These are phyloP conservation scores for Dionaea muscipula DNA, from an alignment of 179 eudicot species.

Conservation along the genomic window DNA sequence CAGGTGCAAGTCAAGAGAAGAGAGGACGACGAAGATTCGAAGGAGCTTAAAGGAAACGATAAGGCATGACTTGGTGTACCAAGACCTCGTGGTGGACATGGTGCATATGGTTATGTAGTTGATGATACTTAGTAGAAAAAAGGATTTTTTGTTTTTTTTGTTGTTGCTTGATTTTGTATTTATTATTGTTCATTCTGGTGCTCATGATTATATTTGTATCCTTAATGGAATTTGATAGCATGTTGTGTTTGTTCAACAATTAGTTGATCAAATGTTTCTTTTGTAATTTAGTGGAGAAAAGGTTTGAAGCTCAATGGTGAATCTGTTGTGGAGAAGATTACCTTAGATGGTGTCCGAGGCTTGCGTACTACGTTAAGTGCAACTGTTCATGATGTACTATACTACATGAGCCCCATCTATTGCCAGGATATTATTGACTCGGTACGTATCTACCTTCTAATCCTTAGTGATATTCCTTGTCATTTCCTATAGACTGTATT, in stretches of 20 bases:
- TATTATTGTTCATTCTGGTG: too few relatives aligned
- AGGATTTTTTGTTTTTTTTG: too few relatives aligned
- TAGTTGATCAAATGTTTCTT: slow-evolving; percentile 7
- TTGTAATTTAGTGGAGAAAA: slow-evolving; percentile 67
- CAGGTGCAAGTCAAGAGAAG: too few relatives aligned
- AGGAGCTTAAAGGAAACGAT: too few relatives aligned
- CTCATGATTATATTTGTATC: too few relatives aligned
- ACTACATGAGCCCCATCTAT: slow-evolving; percentile 98
- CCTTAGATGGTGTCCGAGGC: slow-evolving; percentile 85
- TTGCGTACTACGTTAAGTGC: slow-evolving; percentile 83
- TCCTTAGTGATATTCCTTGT: background rate
- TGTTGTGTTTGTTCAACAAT: background rate
- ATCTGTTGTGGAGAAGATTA: slow-evolving; percentile 70
- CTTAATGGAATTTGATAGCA: background rate
- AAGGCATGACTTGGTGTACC: too few relatives aligned
- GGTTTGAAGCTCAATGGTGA: slow-evolving; percentile 88
- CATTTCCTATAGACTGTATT: background rate
- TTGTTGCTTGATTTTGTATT: too few relatives aligned
- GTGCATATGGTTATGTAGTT: too few relatives aligned
- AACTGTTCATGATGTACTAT: slow-evolving; percentile 89
- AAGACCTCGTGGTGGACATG: too few relatives aligned
- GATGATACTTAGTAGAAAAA: too few relatives aligned
- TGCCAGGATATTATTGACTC: slow-evolving; percentile 93
- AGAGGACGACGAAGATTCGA: too few relatives aligned
- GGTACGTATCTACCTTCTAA: slow-evolving; percentile 28